These are phyloP conservation scores for Lantana camara DNA, from an alignment of 257 asterid genomes.

Conservation along the genomic window DNA sequence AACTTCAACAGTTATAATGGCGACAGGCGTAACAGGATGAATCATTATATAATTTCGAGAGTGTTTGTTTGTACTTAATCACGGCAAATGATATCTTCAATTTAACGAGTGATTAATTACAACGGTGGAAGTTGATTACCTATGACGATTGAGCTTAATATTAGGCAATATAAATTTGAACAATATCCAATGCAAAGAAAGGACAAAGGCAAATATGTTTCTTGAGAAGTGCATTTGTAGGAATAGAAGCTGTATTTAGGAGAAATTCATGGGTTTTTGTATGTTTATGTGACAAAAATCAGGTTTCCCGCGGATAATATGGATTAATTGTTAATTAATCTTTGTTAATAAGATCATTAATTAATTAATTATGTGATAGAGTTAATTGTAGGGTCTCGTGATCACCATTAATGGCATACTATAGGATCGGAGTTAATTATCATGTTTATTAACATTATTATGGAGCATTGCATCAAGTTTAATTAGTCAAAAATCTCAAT, in stretches of 20 bases:
- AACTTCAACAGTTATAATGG: too few species aligned
- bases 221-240: conserved; percentile 14
- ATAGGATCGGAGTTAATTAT: not conserved
- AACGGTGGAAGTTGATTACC: too few species aligned
- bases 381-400: not conserved
- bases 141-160: too few species aligned
- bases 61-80: too few species aligned
- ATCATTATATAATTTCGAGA: too few species aligned
- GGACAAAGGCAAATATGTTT: not conserved
- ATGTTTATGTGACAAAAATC: conserved; percentile 25
- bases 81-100: too few species aligned
- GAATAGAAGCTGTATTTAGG: conserved; percentile 14
- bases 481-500: too few species aligned
- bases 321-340: conserved; percentile 11
- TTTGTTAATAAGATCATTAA: not conserved
- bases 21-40: too few species aligned
- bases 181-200: too few species aligned
- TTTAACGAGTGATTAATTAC: too few species aligned
- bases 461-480: not conserved
- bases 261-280: conserved; percentile 15
- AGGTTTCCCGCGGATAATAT: conserved; percentile 15
- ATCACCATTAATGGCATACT: not conserved
- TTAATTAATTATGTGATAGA: not conserved
- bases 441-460: not conserved
- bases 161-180: too few species aligned